These are phyloP conservation scores for Thermothelomyces thermophilus DNA, from an alignment of 2,329 filamentous ascomycete genomes.

Conservation along the genomic window DNA sequence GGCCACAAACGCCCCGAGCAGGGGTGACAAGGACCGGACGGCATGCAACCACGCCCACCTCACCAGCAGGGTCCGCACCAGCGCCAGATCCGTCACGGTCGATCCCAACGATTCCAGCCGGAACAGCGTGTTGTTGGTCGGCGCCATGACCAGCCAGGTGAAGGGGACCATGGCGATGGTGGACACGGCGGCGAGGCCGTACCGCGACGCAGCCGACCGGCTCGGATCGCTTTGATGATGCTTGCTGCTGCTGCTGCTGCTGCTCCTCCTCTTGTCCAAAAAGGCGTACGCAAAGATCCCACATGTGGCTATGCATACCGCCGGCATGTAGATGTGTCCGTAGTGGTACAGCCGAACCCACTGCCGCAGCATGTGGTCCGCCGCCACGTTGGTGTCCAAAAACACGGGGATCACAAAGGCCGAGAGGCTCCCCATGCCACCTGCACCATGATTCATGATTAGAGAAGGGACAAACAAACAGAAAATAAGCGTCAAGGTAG, in stretches of 20 bases:
- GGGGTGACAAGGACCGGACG: not conserved
- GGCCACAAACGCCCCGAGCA: not conserved
- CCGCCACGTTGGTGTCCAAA: conserved; percentile 26
- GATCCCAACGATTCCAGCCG: conserved; percentile 12
- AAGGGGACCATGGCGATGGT: conserved; percentile 33
- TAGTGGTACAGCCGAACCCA: conserved; percentile 31
- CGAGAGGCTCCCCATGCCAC: conserved; percentile 19
- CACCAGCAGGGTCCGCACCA: not conserved
- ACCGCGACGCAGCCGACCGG: too few species aligned
- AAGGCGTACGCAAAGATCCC: not conserved
- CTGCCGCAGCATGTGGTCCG: conserved; percentile 26
- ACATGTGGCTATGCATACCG: not conserved
- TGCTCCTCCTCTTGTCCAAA: conserved; percentile 1
- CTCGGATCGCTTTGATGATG: too few species aligned
- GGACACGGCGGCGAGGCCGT: conserved; percentile 22
- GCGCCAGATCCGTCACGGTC: not conserved
- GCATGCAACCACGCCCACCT: not conserved
- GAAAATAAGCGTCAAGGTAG: too few species aligned
- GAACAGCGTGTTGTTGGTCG: conserved; percentile 31
- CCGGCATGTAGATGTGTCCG: not conserved
- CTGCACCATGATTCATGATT: not conserved
- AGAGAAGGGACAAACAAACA: too few species aligned
- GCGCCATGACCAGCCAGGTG: conserved; percentile 31
- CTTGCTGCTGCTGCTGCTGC: too few species aligned
- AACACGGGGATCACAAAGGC: conserved; percentile 29